Percentiles rank a stretch among this genome's conserved stretches.
phyloP scores from a whole-genome alignment of 2,329 filamentous ascomycete species.

The Fusarium chlamydosporum region DNA sequence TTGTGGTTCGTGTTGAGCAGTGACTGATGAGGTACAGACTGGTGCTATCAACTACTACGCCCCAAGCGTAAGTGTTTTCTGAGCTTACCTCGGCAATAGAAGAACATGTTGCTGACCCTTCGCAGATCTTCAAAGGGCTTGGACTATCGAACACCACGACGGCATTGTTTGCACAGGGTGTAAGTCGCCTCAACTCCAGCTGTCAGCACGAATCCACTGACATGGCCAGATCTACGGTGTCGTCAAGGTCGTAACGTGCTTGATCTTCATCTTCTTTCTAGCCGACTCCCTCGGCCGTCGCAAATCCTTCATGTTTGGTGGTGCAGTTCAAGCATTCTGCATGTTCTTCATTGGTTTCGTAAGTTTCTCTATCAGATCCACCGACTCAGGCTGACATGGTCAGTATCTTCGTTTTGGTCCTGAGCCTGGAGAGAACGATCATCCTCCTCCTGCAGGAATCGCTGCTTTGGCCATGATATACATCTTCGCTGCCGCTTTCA shows the following conservation, averaged over 20 bases:
- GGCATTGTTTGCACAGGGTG: conserved; percentile 76
- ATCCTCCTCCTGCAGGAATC: conserved; percentile 60
- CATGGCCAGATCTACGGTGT: conserved; percentile 65
- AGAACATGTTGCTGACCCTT: neutral
- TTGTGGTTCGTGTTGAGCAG: too few species aligned
- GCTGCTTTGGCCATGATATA: conserved; percentile 72
- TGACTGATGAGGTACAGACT: conserved; percentile 26
- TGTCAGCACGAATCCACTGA: neutral
- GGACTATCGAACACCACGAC: conserved; percentile 66
- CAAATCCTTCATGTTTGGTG: conserved; percentile 50
- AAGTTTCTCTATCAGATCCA: neutral
- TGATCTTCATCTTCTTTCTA: conserved; percentile 72
- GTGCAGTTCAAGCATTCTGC: conserved; percentile 49
- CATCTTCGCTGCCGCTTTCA: conserved; percentile 73
- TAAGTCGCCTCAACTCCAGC: conserved; percentile 48
- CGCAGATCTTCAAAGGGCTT: conserved; percentile 69
- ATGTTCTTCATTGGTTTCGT: conserved; percentile 73
- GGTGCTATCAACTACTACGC: conserved; percentile 70
- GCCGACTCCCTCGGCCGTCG: conserved; percentile 75
- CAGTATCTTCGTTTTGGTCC: conserved; percentile 67
- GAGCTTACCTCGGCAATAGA: accelerated
- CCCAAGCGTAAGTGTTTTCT: conserved; percentile 56
- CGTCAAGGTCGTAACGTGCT: conserved; percentile 74
- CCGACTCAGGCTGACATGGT: neutral
- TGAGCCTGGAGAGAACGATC: conserved; percentile 53